These are phyloP conservation scores for Ogataea kodamae DNA, from an alignment of 805 yeast genomes.

Conservation along the genomic window DNA sequence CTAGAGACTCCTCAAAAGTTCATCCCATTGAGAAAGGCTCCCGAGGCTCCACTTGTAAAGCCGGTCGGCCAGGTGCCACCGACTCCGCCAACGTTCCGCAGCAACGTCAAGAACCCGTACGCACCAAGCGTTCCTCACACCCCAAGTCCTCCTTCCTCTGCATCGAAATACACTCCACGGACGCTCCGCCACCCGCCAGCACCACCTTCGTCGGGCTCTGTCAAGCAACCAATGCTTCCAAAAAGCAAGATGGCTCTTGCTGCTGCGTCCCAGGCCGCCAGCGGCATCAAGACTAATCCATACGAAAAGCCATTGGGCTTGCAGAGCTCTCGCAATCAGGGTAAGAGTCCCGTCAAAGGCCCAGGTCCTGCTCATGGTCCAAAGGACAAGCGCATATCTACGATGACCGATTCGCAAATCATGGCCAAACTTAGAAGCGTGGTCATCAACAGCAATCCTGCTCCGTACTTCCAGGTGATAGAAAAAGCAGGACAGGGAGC, in stretches of 20 bases:
- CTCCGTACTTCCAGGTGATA: conserved; percentile 69
- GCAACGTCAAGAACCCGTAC: conserved; percentile 9
- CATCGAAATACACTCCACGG: conserved; percentile 10
- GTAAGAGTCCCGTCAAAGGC: too few species aligned
- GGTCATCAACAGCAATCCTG: conserved; percentile 83
- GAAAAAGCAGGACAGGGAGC: conserved; percentile 98
- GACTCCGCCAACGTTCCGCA: conserved; percentile 21
- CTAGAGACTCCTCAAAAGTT: conserved; percentile 11
- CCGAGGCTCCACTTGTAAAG: conserved; percentile 34
- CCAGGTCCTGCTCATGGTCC: conserved; percentile 23
- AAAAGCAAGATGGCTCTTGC: conserved; percentile 34
- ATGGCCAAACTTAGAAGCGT: conserved; percentile 78
- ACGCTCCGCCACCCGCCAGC: conserved; percentile 20
- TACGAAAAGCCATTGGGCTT: conserved; percentile 25
- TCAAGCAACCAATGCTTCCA: conserved; percentile 9
- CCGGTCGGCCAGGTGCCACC: conserved; percentile 28
- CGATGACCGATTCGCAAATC: conserved; percentile 83
- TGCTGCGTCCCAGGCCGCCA: conserved; percentile 32
- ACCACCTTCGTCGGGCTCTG: conserved; percentile 10
- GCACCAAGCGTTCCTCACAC: conserved; percentile 12
- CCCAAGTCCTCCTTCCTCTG: conserved; percentile 16
- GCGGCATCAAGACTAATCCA: conserved; percentile 13
- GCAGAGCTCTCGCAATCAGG: conserved; percentile 26
- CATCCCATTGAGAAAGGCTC: conserved; percentile 41
- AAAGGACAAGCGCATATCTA: conserved; percentile 51